These are phyloP conservation scores for Dactylellina leptospora DNA, from an alignment of 2,329 filamentous ascomycete genomes.

Conservation along the genomic window DNA sequence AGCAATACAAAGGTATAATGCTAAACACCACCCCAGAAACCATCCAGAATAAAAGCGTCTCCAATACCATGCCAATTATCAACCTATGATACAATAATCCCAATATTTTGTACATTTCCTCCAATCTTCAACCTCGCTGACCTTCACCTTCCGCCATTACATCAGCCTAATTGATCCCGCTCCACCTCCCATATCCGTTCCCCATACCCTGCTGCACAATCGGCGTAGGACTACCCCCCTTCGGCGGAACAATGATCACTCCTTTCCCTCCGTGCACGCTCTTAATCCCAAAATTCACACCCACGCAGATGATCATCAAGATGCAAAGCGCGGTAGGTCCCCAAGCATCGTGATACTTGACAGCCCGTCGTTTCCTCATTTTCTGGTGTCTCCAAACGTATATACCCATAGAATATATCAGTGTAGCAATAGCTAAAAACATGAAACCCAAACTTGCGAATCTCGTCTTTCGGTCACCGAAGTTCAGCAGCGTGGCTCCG, in stretches of 20 bases:
- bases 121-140: not conserved
- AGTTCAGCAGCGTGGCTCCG: slow-evolving; percentile 83
- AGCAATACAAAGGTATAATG: not conserved
- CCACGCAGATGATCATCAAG: slow-evolving; percentile 76
- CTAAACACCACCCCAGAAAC: not conserved
- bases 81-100: slow-evolving; percentile 2
- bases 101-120: slow-evolving; percentile 12
- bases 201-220: slow-evolving; percentile 2
- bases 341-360: slow-evolving; percentile 88
- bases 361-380: slow-evolving; percentile 83
- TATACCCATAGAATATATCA: slow-evolving; percentile 83
- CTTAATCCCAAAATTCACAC: slow-evolving; percentile 77
- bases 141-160: not conserved
- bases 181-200: slow-evolving; percentile 42
- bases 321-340: slow-evolving; percentile 81
- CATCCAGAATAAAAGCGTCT: not conserved
- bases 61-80: not conserved
- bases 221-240: slow-evolving; percentile 7
- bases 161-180: slow-evolving; percentile 34
- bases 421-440: slow-evolving; percentile 75
- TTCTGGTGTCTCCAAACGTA: slow-evolving; percentile 89
- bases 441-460: slow-evolving; percentile 75
- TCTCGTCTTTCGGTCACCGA: slow-evolving; percentile 68
- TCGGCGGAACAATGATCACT: slow-evolving; percentile 30
- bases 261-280: slow-evolving; percentile 46